These are phyloP conservation scores for Candida labiduridarum DNA, from an alignment of 1,139 yeast genomes.

Conservation along the genomic window DNA sequence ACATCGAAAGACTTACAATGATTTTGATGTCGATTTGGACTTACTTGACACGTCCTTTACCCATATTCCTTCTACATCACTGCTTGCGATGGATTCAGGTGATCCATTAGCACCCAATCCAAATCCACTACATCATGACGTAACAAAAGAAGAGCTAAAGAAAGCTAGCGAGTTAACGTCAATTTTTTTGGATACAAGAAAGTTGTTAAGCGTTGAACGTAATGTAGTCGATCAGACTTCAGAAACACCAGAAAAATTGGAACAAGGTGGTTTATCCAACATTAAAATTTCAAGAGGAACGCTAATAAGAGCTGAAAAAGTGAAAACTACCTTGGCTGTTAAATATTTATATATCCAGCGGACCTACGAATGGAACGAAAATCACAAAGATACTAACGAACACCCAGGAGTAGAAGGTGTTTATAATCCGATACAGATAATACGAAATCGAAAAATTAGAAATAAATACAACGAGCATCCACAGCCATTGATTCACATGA, in stretches of 20 bases:
- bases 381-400: conserved; percentile 15
- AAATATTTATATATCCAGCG: conserved; percentile 53
- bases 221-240: conserved; percentile 36
- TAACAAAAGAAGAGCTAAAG: conserved; percentile 23
- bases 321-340: conserved; percentile 51
- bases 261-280: conserved; percentile 2
- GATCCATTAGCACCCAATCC: not conserved
- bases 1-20: not conserved
- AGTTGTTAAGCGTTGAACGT: conserved; percentile 42
- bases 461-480: conserved; percentile 49
- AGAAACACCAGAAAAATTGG: not conserved
- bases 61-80: not conserved
- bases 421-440: conserved; percentile 80
- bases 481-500: conserved; percentile 29
- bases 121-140: not conserved
- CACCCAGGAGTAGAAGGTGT: conserved; percentile 62
- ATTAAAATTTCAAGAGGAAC: conserved; percentile 39
- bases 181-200: conserved; percentile 45
- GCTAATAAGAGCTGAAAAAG: conserved; percentile 53
- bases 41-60: not conserved
- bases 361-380: conserved; percentile 26
- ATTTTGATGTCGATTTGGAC: conserved; percentile 1
- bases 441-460: conserved; percentile 65
- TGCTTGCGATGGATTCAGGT: not conserved
- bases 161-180: conserved; percentile 48